These are phyloP conservation scores for Aureobasidium sp. DNA, from an alignment of 2,329 filamentous ascomycete genomes.

Conservation along the genomic window DNA sequence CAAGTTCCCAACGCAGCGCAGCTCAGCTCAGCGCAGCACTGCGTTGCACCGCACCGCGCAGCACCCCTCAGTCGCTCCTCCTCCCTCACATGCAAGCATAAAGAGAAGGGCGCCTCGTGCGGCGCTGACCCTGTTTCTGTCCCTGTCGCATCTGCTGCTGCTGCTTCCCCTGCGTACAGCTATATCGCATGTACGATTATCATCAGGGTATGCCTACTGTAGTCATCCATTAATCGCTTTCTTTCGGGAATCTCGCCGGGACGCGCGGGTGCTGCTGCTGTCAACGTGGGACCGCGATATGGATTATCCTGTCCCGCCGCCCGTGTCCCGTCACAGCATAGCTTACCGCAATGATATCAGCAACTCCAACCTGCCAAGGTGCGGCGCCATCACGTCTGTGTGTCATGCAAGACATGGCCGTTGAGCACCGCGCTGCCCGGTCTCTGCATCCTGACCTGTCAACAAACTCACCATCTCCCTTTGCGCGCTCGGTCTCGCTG, in stretches of 20 bases:
- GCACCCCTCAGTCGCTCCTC: background rate
- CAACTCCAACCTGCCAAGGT: constrained; percentile 1
- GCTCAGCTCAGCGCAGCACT: background rate
- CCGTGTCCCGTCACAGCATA: background rate
- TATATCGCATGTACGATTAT: constrained; percentile 3
- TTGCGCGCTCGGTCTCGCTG: background rate
- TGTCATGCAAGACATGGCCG: constrained; percentile 11
- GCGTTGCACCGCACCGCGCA: background rate
- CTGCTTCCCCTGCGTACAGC: background rate
- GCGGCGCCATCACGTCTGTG: constrained; percentile 8
- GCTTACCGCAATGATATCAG: constrained; percentile 10
- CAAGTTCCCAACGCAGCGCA: background rate
- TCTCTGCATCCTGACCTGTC: constrained; percentile 10
- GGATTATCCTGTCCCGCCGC: background rate
- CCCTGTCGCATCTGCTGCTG: background rate
- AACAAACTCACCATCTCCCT: background rate
- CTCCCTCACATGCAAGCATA: constrained; percentile 9
- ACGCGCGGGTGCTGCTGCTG: constrained; percentile 9
- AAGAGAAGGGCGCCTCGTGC: constrained; percentile 1
- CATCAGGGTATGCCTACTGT: background rate
- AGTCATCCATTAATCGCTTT: constrained; percentile 5
- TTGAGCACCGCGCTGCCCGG: background rate
- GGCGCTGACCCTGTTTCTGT: background rate
- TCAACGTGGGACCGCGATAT: constrained; percentile 8
- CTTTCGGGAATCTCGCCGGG: background rate